Percentiles rank a stretch among this genome's conserved stretches.
These are phyloP conservation scores for Zasmidium cellare DNA, from an alignment of 2,329 filamentous ascomycete species.

Conservation along the genomic window DNA sequence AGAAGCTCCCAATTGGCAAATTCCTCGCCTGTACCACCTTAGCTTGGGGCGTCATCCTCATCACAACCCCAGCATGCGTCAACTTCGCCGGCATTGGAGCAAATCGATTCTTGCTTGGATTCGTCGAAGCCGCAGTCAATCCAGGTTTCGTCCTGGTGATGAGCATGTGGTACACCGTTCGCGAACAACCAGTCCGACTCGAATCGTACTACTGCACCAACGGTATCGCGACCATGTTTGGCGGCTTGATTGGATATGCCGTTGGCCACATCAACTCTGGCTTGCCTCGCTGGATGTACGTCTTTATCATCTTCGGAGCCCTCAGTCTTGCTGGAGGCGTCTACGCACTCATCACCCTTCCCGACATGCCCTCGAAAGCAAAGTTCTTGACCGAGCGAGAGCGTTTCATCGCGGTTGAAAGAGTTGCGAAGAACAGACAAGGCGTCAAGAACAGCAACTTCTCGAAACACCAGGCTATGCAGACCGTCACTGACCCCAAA, in stretches of 20 bases:
- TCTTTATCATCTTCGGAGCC: constrained; percentile 57
- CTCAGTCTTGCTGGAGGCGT: constrained; percentile 40
- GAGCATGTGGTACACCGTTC: constrained; percentile 39
- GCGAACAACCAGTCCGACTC: constrained; percentile 54
- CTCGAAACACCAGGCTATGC: constrained; percentile 42
- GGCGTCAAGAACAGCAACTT: constrained; percentile 56
- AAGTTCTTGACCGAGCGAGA: constrained; percentile 20
- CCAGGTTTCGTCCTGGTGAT: constrained; percentile 40
- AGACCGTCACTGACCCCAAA: constrained; percentile 56
- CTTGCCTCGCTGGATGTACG: constrained; percentile 56
- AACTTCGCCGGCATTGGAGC: constrained; percentile 41
- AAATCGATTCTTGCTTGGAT: constrained; percentile 39
- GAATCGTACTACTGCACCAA: constrained; percentile 60
- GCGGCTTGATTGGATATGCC: constrained; percentile 59
- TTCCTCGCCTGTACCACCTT: constrained; percentile 45
- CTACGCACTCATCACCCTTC: constrained; percentile 29
- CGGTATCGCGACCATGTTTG: constrained; percentile 62
- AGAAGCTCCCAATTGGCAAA: constrained; percentile 49
- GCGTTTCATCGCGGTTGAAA: constrained; percentile 45
- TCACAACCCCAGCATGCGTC: constrained; percentile 42
- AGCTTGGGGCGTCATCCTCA: constrained; percentile 43
- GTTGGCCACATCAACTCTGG: constrained; percentile 59
- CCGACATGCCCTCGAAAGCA: constrained; percentile 18
- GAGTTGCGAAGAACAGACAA: constrained; percentile 53
- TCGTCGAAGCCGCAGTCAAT: constrained; percentile 38